Base-by-base conservation (phyloP, 2,329 filamentous ascomycete species). In the Exophiala dermatitidis region DNA sequence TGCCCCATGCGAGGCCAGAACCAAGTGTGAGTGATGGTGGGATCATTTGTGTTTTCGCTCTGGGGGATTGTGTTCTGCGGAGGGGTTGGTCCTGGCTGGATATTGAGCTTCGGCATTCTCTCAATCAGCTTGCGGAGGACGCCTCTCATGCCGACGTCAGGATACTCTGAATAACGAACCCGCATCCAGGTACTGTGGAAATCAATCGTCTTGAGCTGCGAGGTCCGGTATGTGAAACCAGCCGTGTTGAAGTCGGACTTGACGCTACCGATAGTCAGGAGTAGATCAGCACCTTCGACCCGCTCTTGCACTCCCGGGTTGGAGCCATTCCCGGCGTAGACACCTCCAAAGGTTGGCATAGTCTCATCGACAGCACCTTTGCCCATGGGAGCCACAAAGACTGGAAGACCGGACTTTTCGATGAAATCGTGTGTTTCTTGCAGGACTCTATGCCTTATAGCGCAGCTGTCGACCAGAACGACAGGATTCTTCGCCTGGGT, bases 131-230 rank as follows among this genome's bases (percentile, higher is more conserved):
- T 88, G 58, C 77, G 77, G 31, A 95, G 76, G 28, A 95, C 86
- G 45, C 85, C 84, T 55, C 82, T 83, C 84, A 93, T 91, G 56
- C 81, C 78, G 5, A 93, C 78, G 41, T 83, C 82, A 0, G 87
- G 86, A 66, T 91, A 94, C 61, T 86, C 82, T 0, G 86, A 88
- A 69, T 88, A 90, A 48, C 85, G 78, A 37, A 94, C 86, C 46
- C 80, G 79, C 62, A 85, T 83, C 61, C 82, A 79, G 53, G 80
- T 83, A 67, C 82, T 87, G 71, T 93, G 86, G 64, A 95, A 83
- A 63, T 93, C 86, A 64, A 95, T 88, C 1, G 85, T 86, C 59
- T 83, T 84, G 47, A 90, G 79, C 64, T 88, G 82, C 1, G 83
- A 85, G 34, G 88, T 84, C 57, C 84, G 79, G 67, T 91, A 90